Percentiles rank a stretch among this genome's conserved stretches.
phyloP scores from a whole-genome alignment of 495 filamentous ascomycete species.

The Penicillium paxilli region DNA sequence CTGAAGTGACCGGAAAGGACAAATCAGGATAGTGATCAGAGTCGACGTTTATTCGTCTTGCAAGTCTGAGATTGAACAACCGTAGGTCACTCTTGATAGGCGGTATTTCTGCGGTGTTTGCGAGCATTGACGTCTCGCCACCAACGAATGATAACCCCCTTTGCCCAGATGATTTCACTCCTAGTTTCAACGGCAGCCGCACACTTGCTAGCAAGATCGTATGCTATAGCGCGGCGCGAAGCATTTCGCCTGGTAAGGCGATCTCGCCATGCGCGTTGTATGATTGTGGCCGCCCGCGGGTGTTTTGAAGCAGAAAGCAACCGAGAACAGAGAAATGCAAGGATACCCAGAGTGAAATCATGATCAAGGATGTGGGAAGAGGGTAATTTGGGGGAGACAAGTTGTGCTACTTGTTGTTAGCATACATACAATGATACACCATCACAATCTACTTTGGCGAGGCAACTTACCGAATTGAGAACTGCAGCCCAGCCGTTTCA shows the following conservation, averaged over 20 bases:
- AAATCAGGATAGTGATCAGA: not conserved
- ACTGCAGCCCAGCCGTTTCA: constrained; percentile 38
- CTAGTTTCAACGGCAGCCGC: constrained; percentile 44
- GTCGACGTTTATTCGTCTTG: not conserved
- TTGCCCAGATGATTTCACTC: constrained; percentile 49
- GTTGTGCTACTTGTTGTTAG: constrained; percentile 26
- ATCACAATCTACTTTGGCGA: not conserved
- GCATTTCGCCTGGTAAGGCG: constrained; percentile 24
- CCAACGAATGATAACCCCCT: constrained; percentile 45
- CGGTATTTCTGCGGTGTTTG: constrained; percentile 2
- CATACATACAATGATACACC: not conserved
- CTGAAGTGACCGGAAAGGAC: too few relatives aligned
- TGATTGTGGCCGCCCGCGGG: constrained; percentile 41
- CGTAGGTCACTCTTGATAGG: not conserved
- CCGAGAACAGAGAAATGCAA: constrained; percentile 64
- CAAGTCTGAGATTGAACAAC: not conserved
- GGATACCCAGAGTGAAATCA: constrained; percentile 53
- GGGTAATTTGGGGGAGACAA: constrained; percentile 34
- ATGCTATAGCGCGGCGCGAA: constrained; percentile 39
- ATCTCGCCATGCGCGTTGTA: constrained; percentile 47
- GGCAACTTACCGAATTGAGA: constrained; percentile 45
- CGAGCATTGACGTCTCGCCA: constrained; percentile 36
- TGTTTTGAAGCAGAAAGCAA: constrained; percentile 53
- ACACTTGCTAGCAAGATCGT: constrained; percentile 46
- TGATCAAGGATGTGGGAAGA: constrained; percentile 40